Percentiles rank a stretch among this genome's conserved stretches.
Conservation (phyloP, 2,329 filamentous ascomycete species). For the Capronia epimyces region DNA sequence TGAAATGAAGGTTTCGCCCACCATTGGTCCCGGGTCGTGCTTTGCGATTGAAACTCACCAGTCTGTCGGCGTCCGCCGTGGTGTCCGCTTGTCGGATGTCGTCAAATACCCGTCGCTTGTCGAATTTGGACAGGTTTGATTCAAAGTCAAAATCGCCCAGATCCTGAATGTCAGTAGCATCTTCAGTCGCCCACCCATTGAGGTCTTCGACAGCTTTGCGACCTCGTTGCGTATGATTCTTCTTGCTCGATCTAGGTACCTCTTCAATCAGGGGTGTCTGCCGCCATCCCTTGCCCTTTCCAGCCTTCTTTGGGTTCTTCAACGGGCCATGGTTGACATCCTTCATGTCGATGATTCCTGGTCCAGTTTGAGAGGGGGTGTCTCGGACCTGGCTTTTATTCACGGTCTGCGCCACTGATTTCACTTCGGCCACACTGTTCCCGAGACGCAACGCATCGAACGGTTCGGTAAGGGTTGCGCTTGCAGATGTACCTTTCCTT, state of each 20-base stretch:
- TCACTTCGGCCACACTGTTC: constrained; percentile 27
- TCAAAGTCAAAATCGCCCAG: constrained; percentile 93
- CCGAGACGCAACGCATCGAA: constrained; percentile 39
- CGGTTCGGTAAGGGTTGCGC: constrained; percentile 42
- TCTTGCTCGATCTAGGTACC: constrained; percentile 43
- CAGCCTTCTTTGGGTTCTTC: constrained; percentile 30
- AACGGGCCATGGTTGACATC: constrained; percentile 34
- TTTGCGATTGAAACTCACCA: constrained; percentile 80
- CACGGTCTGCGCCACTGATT: constrained; percentile 1
- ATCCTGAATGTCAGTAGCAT: constrained; percentile 89
- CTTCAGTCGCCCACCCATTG: constrained; percentile 92
- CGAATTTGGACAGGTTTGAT: constrained; percentile 83
- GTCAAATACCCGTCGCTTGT: constrained; percentile 86
- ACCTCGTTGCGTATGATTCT: constrained; percentile 45
- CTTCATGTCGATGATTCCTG: constrained; percentile 31
- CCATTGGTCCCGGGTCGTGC: constrained; percentile 62
- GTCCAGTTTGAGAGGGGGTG: constrained; percentile 37
- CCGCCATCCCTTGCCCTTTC: constrained; percentile 60
- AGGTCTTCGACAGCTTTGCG: constrained; percentile 49
- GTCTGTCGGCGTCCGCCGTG: constrained; percentile 80
- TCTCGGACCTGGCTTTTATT: constrained; percentile 33
- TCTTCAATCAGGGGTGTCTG: constrained; percentile 64
- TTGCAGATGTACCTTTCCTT: constrained; percentile 32
- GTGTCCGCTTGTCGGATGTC: constrained; percentile 85
- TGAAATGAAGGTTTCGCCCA: constrained; percentile 86